These are phyloP conservation scores for Ceratobasidium sp. DNA, from an alignment of 1,284 basidiomycete genomes.

Conservation along the genomic window DNA sequence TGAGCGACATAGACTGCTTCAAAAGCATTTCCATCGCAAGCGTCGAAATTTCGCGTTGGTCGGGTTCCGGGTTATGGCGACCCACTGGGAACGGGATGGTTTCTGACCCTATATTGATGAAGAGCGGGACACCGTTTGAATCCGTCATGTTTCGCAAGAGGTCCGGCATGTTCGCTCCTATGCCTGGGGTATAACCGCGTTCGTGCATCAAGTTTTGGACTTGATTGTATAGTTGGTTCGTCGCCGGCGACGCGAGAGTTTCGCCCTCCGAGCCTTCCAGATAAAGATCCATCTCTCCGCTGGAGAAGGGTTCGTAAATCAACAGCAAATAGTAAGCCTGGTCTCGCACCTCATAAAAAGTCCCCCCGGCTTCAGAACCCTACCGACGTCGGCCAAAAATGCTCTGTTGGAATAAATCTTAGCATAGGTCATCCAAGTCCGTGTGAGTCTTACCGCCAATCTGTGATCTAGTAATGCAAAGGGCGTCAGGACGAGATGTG, in stretches of 20 bases:
- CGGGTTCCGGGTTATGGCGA: not conserved
- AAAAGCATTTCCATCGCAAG: conserved; percentile 25
- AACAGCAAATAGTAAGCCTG: not conserved
- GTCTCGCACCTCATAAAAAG: conserved; percentile 36
- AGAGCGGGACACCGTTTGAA: not conserved
- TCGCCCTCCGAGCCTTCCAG: not conserved
- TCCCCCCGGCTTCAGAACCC: conserved; percentile 35
- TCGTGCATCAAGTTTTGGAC: conserved; percentile 13
- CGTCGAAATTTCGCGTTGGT: conserved; percentile 17
- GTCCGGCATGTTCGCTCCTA: conserved; percentile 2
- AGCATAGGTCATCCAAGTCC: not conserved
- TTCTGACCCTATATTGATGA: conserved; percentile 14
- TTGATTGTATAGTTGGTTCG: conserved; percentile 19
- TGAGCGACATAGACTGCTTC: conserved; percentile 10
- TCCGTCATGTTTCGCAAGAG: not conserved
- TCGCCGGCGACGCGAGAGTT: conserved; percentile 1
- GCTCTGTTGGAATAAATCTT: not conserved
- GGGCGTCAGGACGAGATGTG: conserved; percentile 11
- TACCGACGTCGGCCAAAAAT: conserved; percentile 11
- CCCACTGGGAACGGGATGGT: conserved; percentile 13
- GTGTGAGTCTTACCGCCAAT: conserved; percentile 28
- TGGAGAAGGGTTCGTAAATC: not conserved
- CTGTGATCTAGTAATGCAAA: conserved; percentile 23
- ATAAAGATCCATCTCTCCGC: conserved; percentile 28
- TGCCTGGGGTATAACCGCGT: conserved; percentile 33